These are phyloP conservation scores for Marchantia polymorpha DNA, from an alignment of 225 moss, liverwort and hornwort species.

Conservation along the genomic window DNA sequence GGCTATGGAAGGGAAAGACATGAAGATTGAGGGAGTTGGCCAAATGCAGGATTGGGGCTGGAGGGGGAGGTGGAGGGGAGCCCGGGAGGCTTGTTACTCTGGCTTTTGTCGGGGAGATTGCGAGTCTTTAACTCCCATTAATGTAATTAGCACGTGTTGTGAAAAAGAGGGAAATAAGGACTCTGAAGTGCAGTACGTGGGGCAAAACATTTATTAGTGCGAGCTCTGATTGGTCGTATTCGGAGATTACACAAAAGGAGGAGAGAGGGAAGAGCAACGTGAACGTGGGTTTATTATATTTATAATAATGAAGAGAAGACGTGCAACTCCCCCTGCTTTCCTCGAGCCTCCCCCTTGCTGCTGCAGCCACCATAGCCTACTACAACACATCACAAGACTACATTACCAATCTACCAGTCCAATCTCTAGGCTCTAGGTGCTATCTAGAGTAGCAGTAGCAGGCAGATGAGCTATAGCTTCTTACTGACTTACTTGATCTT, in stretches of 20 bases:
- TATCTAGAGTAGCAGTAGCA: not conserved
- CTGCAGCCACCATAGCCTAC: not conserved
- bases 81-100: too few species aligned
- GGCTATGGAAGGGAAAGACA: too few species aligned
- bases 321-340: not conserved
- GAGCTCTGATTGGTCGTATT: not conserved
- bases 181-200: too few species aligned
- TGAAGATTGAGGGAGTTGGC: too few species aligned
- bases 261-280: slow-evolving; percentile 2
- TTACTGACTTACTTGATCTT: not conserved
- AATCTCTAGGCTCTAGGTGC: not conserved
- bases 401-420: not conserved
- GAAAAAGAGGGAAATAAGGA: too few species aligned
- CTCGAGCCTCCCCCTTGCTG: slow-evolving; percentile 1
- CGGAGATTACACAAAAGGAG: not conserved
- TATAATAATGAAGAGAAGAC: not conserved
- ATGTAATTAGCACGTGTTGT: too few species aligned
- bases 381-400: not conserved
- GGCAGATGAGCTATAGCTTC: not conserved
- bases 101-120: too few species aligned
- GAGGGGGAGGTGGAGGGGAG: too few species aligned
- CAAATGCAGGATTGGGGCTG: too few species aligned
- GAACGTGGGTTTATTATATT: slow-evolving; percentile 4
- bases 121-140: too few species aligned
- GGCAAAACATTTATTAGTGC: not conserved